phyloP scores from a whole-genome alignment of 139 green algal genomes.

The Ettlia oleoabundans region DNA sequence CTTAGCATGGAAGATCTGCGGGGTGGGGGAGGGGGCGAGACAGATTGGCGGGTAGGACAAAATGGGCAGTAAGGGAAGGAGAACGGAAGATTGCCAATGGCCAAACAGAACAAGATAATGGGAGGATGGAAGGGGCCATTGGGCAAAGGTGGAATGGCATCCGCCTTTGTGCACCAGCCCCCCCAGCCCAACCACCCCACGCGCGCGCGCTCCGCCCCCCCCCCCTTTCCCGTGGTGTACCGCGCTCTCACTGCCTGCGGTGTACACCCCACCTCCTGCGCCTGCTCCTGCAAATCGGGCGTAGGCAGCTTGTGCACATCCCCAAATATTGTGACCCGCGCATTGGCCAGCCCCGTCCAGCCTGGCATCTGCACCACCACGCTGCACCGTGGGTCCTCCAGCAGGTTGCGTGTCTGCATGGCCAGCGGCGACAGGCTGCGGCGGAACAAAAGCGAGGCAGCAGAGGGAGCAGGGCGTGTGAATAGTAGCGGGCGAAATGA shows the following conservation, averaged over 20 bases:
- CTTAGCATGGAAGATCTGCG: conserved; percentile 87
- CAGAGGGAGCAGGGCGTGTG: neutral
- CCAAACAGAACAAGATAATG: too few relatives aligned
- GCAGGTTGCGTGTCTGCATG: conserved; percentile 89
- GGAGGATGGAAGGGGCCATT: too few relatives aligned
- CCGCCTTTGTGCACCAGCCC: too few relatives aligned
- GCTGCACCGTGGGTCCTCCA: conserved; percentile 72
- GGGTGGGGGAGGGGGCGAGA: too few relatives aligned
- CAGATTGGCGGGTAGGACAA: too few relatives aligned
- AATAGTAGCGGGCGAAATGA: neutral
- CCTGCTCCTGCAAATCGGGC: conserved; percentile 76
- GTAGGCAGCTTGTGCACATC: conserved; percentile 91
- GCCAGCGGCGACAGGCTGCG: conserved; percentile 74
- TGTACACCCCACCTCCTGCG: conserved; percentile 40
- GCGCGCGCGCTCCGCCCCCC: too few relatives aligned
- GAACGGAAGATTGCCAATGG: too few relatives aligned
- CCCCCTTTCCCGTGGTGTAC: too few relatives aligned
- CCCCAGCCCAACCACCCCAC: too few relatives aligned
- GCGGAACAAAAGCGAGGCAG: conserved; percentile 40
- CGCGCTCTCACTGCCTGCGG: neutral
- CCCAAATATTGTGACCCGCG: conserved; percentile 98
- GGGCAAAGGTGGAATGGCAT: too few relatives aligned
- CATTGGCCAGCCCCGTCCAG: conserved; percentile 97
- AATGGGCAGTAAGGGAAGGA: too few relatives aligned
- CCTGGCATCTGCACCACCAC: conserved; percentile 88